Evolutionary conservation across 2,329 filamentous ascomycete genomes (phyloP).

Genomic region (Beauveria australis): DNA sequence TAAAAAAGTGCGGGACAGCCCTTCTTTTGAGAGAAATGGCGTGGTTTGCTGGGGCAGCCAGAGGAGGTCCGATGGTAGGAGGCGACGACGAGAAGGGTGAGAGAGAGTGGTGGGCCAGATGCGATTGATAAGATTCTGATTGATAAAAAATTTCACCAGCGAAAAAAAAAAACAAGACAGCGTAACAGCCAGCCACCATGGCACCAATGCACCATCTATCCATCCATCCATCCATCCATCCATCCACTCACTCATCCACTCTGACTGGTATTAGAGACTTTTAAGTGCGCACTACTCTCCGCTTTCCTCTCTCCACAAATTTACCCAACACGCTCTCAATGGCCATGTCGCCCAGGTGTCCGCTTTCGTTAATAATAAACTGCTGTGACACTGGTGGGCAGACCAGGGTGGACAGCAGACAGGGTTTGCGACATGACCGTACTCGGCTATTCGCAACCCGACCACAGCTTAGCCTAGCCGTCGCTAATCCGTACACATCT

Average conservation of each 20-base stretch:
- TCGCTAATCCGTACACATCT: too few species aligned
- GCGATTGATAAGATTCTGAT: conserved; percentile 32
- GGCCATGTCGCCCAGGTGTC: neutral
- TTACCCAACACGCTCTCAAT: conserved; percentile 7
- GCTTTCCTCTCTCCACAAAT: conserved; percentile 4
- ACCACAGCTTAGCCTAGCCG: neutral
- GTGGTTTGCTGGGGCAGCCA: neutral
- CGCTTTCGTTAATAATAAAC: neutral
- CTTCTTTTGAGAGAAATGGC: conserved; percentile 6
- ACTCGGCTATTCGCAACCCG: conserved; percentile 1
- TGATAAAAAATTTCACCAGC: conserved; percentile 11
- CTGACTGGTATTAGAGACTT: neutral
- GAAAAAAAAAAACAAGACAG: neutral
- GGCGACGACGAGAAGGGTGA: neutral
- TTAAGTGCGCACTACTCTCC: neutral
- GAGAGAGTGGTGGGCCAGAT: conserved; percentile 27
- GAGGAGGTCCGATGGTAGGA: conserved; percentile 11
- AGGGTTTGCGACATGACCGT: neutral
- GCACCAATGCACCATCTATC: neutral
- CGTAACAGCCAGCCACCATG: neutral
- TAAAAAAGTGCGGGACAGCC: conserved; percentile 9
- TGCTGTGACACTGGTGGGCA: neutral
- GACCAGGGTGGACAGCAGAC: neutral
- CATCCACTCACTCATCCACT: neutral
- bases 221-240: neutral